Conservation (phyloP, 345 rosid species). For the Camelina hispida region DNA sequence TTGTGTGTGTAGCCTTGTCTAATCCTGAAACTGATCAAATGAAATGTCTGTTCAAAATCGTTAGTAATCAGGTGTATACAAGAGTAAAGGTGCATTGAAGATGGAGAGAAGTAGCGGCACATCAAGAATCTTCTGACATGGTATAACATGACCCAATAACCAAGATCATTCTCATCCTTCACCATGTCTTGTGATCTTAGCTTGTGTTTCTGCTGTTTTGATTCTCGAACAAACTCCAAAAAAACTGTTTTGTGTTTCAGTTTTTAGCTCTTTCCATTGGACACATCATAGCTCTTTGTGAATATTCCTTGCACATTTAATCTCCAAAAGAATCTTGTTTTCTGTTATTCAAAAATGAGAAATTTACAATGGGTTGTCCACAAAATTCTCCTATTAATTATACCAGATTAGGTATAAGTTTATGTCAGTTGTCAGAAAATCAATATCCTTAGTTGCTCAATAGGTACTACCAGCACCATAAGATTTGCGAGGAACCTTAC, state of each 20-base stretch:
- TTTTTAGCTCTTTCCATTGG: slow-evolving; percentile 3
- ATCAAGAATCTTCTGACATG: slow-evolving; percentile 27
- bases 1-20: neutral
- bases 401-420: neutral
- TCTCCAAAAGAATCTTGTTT: neutral
- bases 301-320: neutral
- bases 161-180: slow-evolving; percentile 5
- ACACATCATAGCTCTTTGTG: neutral
- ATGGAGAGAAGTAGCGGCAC: slow-evolving; percentile 13
- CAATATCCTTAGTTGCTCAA: neutral
- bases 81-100: slow-evolving; percentile 6
- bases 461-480: neutral
- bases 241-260: neutral
- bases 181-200: slow-evolving; percentile 30
- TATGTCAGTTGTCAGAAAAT: neutral
- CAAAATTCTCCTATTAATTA: neutral
- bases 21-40: slow-evolving; percentile 19
- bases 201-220: slow-evolving; percentile 2
- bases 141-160: neutral
- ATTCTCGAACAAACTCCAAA: slow-evolving; percentile 4
- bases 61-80: slow-evolving; percentile 1
- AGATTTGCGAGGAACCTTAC: neutral
- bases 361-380: neutral
- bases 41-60: slow-evolving; percentile 1
- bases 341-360: neutral